Base-by-base conservation (phyloP, 2,329 filamentous ascomycete genomes). In the Diplodia mutila region DNA sequence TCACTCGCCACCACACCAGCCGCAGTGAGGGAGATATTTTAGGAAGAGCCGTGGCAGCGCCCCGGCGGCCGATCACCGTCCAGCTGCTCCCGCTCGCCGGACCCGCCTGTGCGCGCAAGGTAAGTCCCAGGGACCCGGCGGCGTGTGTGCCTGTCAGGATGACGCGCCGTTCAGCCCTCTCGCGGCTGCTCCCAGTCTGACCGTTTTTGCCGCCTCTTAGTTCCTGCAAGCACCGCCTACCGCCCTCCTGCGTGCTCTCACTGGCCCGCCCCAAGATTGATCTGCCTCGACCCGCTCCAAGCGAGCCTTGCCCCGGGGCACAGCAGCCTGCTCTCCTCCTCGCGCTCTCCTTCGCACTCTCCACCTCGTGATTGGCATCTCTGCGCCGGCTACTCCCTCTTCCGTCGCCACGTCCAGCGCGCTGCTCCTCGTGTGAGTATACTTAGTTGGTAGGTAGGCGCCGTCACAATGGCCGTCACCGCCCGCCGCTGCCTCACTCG, bases 211-310 rank as follows among this genome's bases (percentile, higher is more conserved):
- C 59, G 59, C 59, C 14, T 51, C 59, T 63, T 63, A 63, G 59
- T 63, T 29, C 27, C 18, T 34, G 14, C 59, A 63, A 63, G 59
- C 59, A 63, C 59, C 59, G 59, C 42, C 59, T 63, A 63, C 59
- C 46, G 59, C 59, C 46, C 18, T 23, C 32, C 46, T 51, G 59
- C 59, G 18, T 23, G 18, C 46, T 51, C 59, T 39, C 59, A 63
- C 59, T 63, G 59, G 59, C 59, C 27, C 42, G 59, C 46, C 42
- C 27, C 59, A 25, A 51, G 59, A 70, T 75, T 67, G 66, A 75
- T 75, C 76, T 73, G 73, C 74, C 74, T 76, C 73, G 70, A 76
- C 73, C 76, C 75, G 75, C 72, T 75, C 71, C 75, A 77, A 78
- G 76, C 77, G 76, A 78, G 72, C 73, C 71, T 71, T 72, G 68